These are phyloP conservation scores for Calonectria montana DNA, from an alignment of 2,329 filamentous ascomycete species.

Conservation along the genomic window DNA sequence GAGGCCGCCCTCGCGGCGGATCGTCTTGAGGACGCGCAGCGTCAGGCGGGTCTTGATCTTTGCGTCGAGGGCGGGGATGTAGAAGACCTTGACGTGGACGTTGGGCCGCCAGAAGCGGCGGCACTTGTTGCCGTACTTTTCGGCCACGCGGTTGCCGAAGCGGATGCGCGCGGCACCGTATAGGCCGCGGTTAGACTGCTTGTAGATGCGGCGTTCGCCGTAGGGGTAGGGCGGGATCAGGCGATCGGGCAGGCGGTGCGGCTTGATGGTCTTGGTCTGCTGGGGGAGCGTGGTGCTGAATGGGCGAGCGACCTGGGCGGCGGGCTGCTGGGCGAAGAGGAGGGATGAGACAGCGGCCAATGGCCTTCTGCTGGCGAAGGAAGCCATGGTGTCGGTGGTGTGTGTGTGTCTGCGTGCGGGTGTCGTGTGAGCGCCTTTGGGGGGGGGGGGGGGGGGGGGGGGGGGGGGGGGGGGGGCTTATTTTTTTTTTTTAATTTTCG, in stretches of 20 bases:
- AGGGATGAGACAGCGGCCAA: constrained; percentile 28
- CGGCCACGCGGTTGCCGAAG: constrained; percentile 84
- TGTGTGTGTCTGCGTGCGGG: not conserved
- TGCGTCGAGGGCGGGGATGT: constrained; percentile 69
- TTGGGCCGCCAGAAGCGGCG: constrained; percentile 82
- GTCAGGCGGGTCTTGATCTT: constrained; percentile 77
- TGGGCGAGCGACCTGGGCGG: constrained; percentile 27
- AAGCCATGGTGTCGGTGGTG: constrained; percentile 31
- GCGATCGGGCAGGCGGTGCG: constrained; percentile 57
- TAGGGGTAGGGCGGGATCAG: constrained; percentile 78
- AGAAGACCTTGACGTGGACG: constrained; percentile 75
- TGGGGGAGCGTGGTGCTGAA: constrained; percentile 53
- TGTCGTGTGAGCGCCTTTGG: constrained; percentile 9
- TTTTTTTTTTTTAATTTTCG: not conserved
- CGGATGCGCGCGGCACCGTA: constrained; percentile 78
- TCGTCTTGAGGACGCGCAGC: constrained; percentile 75
- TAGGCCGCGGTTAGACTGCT: constrained; percentile 82
- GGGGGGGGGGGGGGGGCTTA: no score
- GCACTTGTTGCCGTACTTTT: constrained; percentile 75
- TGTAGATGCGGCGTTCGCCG: constrained; percentile 77
- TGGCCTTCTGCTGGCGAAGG: constrained; percentile 35
- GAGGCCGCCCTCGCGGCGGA: constrained; percentile 88
- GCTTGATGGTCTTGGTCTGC: constrained; percentile 55
- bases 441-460: not conserved
- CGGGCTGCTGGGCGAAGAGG: constrained; percentile 20